Percentiles rank a stretch among this genome's conserved stretches.
Conservation (phyloP, 148 eudicot species). For the Vaccinium corymbosum region DNA sequence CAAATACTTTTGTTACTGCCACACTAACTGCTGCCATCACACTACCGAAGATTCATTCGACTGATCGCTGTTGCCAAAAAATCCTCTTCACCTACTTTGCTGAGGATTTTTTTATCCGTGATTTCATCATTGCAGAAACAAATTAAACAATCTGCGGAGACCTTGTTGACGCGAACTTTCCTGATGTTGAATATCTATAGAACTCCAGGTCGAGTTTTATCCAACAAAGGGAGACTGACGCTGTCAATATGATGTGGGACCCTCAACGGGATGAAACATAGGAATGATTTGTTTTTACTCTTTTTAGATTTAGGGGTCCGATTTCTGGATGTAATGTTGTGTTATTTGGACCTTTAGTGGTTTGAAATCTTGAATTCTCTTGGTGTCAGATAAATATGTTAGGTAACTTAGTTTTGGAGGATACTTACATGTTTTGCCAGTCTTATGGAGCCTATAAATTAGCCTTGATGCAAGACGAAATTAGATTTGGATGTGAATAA, state of each 20-base stretch:
- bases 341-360: too few species aligned
- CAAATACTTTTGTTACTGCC: too few species aligned
- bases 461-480: neutral
- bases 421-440: neutral
- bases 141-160: too few species aligned
- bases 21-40: too few species aligned
- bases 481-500: neutral
- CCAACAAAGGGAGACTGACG: neutral
- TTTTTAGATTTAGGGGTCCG: neutral
- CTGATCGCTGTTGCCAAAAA: neutral
- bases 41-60: too few species aligned
- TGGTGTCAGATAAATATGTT: too few species aligned
- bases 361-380: too few species aligned
- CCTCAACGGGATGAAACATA: neutral
- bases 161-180: neutral
- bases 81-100: neutral
- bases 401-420: neutral
- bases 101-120: neutral
- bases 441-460: neutral
- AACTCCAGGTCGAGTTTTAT: neutral
- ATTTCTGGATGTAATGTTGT: neutral
- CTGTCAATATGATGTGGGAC: neutral
- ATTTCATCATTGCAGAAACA: neutral
- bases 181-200: neutral
- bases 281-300: neutral